Evolutionary conservation across 177 flowering plant species (phyloP).

Genomic region (Telopea speciosissima): DNA sequence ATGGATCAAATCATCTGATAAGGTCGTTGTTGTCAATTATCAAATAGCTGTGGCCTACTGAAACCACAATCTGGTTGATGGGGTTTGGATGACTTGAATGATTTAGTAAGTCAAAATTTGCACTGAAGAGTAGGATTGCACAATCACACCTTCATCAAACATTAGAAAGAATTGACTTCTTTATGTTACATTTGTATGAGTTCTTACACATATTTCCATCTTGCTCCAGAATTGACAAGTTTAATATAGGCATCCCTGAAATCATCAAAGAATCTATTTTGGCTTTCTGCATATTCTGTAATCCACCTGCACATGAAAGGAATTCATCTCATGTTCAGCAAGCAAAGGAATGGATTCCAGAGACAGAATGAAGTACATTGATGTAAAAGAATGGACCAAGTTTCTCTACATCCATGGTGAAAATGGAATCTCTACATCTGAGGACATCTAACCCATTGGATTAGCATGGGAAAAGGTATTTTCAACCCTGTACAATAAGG

Average conservation of each 20-base stretch:
- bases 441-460: too few species aligned
- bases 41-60: neutral
- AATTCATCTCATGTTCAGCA: neutral
- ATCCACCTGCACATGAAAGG: conserved; percentile 62
- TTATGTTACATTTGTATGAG: neutral
- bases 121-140: neutral
- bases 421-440: too few species aligned
- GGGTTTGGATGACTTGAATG: neutral
- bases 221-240: conserved; percentile 79
- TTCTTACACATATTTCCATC: conserved; percentile 41
- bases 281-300: conserved; percentile 53
- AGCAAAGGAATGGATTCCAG: neutral
- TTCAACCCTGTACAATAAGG: too few species aligned
- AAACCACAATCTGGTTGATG: neutral
- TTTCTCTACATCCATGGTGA: too few species aligned
- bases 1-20: neutral
- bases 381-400: too few species aligned
- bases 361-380: neutral
- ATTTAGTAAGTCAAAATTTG: neutral
- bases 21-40: neutral
- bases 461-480: too few species aligned
- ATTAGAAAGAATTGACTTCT: neutral
- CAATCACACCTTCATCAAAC: neutral
- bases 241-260: conserved; percentile 65
- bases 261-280: conserved; percentile 67